Percentiles rank a stretch among this genome's conserved stretches.
phyloP scores from a whole-genome alignment of 176 grass and related monocot species.

The Elaeis guineensis region DNA sequence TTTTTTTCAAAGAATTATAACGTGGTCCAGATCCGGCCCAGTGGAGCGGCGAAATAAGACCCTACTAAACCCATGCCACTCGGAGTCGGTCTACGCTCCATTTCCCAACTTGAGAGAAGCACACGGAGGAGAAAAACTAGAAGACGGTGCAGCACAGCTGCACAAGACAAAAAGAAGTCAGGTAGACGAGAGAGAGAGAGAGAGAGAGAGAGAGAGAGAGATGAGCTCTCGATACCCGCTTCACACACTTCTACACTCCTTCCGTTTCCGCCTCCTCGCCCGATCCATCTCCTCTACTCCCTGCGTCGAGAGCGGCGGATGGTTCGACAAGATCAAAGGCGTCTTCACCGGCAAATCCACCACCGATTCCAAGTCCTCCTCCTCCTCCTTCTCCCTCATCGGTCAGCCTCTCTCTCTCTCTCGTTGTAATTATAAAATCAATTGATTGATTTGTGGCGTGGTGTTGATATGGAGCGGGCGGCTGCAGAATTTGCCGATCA shows the following conservation, averaged over 20 bases:
- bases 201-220: neutral
- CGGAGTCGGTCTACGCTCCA: no score
- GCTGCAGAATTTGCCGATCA: constrained; percentile 67
- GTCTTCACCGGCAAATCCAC: constrained; percentile 62
- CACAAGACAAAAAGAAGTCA: no score
- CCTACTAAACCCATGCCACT: no score
- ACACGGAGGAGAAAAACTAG: no score
- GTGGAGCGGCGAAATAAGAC: no score
- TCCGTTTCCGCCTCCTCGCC: constrained; percentile 22
- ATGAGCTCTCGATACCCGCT: constrained; percentile 19
- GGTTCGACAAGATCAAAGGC: constrained; percentile 91
- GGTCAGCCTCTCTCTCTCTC: constrained; percentile 22
- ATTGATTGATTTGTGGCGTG: neutral
- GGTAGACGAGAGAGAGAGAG: neutral
- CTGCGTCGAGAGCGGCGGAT: constrained; percentile 61
- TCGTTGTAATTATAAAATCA: neutral
- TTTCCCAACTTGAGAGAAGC: no score
- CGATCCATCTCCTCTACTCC: constrained; percentile 64
- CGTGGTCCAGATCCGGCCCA: no score
- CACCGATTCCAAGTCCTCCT: neutral
- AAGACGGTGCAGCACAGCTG: no score
- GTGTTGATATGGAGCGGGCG: neutral
- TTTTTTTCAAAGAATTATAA: no score
- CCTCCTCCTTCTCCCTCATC: constrained; percentile 52
- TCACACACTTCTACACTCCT: constrained; percentile 15